These are phyloP conservation scores for Mortierella sp. DNA, from an alignment of 371 early-diverging fungal genomes.

Conservation along the genomic window DNA sequence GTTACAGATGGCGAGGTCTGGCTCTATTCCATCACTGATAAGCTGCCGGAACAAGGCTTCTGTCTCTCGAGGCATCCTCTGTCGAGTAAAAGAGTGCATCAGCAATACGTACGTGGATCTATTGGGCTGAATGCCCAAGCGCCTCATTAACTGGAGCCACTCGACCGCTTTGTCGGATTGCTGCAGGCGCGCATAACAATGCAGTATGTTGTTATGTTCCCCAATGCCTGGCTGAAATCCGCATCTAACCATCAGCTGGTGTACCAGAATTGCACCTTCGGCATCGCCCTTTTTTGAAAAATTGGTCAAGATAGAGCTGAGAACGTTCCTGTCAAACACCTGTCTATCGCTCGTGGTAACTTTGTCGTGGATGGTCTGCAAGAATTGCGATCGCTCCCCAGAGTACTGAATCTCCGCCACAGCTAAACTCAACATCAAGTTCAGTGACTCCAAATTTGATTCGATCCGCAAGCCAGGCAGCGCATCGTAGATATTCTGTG, in stretches of 20 bases:
- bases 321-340: slow-evolving; percentile 24
- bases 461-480: slow-evolving; percentile 27
- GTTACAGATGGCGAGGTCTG: slow-evolving; percentile 39
- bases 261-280: slow-evolving; percentile 36
- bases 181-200: slow-evolving; percentile 22
- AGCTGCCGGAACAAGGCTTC: slow-evolving; percentile 51
- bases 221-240: slow-evolving; percentile 20
- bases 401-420: slow-evolving; percentile 25
- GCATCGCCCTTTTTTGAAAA: slow-evolving; percentile 53
- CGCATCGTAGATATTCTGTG: slow-evolving; percentile 39
- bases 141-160: slow-evolving; percentile 41
- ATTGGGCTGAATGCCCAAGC: slow-evolving; percentile 29
- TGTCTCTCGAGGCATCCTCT: slow-evolving; percentile 42
- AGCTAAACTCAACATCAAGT: slow-evolving; percentile 43
- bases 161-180: slow-evolving; percentile 36
- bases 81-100: slow-evolving; percentile 32
- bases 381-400: slow-evolving; percentile 27
- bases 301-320: slow-evolving; percentile 33
- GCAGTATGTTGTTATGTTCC: slow-evolving; percentile 44
- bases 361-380: slow-evolving; percentile 21
- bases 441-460: slow-evolving; percentile 30
- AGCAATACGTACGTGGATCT: slow-evolving; percentile 24
- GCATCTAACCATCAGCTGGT: slow-evolving; percentile 26
- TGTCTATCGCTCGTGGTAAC: slow-evolving; percentile 13
- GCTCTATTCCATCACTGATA: slow-evolving; percentile 29